phyloP scores from a whole-genome alignment of 2,329 filamentous ascomycete genomes.

The Macrophomina pseudophaseolina region DNA sequence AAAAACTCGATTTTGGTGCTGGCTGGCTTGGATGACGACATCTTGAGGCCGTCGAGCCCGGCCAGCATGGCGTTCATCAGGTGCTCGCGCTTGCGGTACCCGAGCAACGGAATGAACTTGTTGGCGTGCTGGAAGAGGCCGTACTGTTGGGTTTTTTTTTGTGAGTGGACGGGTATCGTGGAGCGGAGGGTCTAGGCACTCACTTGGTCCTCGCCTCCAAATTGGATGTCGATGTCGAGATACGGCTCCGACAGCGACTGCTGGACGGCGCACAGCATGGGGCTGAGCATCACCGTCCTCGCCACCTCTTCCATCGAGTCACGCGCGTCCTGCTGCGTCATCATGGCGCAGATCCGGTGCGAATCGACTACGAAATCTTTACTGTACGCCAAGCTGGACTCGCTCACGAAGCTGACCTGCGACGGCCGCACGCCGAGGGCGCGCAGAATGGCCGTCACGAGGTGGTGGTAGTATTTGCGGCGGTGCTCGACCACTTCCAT shows the following conservation, averaged over 20 bases:
- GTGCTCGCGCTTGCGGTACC: not conserved
- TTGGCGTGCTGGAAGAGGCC: not conserved
- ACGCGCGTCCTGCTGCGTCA: not conserved
- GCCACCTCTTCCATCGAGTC: not conserved
- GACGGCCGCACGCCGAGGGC: not conserved
- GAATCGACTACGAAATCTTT: not conserved
- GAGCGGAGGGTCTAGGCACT: too few species aligned
- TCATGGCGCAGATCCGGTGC: not conserved
- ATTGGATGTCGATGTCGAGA: not conserved
- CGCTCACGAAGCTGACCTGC: not conserved
- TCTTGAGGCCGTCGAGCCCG: not conserved
- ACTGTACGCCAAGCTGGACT: not conserved
- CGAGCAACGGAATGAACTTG: not conserved
- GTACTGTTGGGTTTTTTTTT: not conserved
- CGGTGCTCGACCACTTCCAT: too few species aligned
- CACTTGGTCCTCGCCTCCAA: not conserved
- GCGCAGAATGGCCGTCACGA: not conserved
- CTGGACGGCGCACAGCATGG: conserved; percentile 4
- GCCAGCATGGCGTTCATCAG: not conserved
- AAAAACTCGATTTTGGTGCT: not conserved
- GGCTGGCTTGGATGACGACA: not conserved
- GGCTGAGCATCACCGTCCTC: not conserved
- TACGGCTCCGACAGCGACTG: not conserved
- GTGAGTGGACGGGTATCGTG: too few species aligned
- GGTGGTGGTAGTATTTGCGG: not conserved